Evolutionary conservation across 768 basidiomycete species (phyloP), one percentile per base, ranked within the genome.

Genomic region (Goffeauzyma gilvescens): DNA sequence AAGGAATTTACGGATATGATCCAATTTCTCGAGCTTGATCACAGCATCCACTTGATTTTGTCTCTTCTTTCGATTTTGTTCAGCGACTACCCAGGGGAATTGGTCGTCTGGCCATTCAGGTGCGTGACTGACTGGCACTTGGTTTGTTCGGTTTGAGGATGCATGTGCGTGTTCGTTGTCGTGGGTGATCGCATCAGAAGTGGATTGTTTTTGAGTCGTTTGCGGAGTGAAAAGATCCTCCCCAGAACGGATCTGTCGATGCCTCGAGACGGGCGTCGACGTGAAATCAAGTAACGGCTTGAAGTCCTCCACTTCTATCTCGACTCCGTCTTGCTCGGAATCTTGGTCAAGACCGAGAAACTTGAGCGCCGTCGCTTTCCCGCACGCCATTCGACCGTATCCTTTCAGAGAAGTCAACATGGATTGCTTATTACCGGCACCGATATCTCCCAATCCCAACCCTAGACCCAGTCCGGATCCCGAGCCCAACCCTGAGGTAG

Each of bases 1-100:
- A 13, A 49, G 47, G 28, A 44, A n/a, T n/a, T n/a, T n/a, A n/a
- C n/a, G n/a, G n/a, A n/a, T n/a, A n/a, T n/a, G n/a, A n/a, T n/a
- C n/a, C n/a, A 38, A 23, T 23, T 38, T 38, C 37, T 38, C 37
- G 18, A 6, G 9, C 7, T 23, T 8, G 9, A 20, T 24, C 7
- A 38, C 37, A 6, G 8, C 34, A 23, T 32, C 34, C 9, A 40
- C 28, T 34, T 44, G 14, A 14, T 14, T 20, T 6, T 35, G 24
- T 37, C 41, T 18, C 32, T 33, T 32, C 17, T 34, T 14, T 26
- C 24, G 26, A 18, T 25, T 26, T 14, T 43, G 31, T n/a, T 38
- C 32, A n/a, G n/a, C n/a, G n/a, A n/a, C n/a, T 41, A 42, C 37
- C 47, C 47, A 49, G 2, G 47, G 47, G 28, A 42, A 39, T 3